A percentile compares a stretch with the other conserved stretches of the same genome.
These are phyloP conservation scores for Schizothecium vesticola DNA, from an alignment of 495 filamentous ascomycete species.

Conservation along the genomic window DNA sequence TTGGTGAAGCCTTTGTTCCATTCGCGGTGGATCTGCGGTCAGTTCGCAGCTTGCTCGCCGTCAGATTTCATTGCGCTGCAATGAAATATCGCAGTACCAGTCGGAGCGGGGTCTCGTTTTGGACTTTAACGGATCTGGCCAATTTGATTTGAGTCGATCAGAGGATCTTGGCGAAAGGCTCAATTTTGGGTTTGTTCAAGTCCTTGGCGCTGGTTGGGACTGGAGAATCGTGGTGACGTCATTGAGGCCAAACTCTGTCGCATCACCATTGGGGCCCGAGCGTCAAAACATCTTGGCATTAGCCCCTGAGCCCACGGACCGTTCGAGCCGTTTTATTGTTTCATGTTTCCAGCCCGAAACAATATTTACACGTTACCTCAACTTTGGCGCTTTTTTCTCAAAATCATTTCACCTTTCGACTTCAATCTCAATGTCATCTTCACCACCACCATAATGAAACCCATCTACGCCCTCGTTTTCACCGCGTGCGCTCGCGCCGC, in stretches of 20 bases:
- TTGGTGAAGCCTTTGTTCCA: not conserved
- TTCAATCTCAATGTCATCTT: not conserved
- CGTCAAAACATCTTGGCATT: not conserved
- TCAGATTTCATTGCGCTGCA: not conserved
- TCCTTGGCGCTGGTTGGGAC: not conserved
- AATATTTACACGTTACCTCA: not conserved
- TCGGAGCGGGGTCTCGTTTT: not conserved
- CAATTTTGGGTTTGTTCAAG: too few species aligned
- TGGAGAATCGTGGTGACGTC: not conserved
- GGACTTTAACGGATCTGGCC: not conserved
- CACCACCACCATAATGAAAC: not conserved
- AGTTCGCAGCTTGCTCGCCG: not conserved
- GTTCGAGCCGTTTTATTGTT: not conserved
- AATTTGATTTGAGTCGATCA: not conserved
- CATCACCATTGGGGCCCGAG: not conserved
- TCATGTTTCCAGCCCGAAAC: not conserved
- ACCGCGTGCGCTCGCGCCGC: not conserved
- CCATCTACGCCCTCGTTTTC: not conserved
- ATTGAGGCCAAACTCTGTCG: not conserved
- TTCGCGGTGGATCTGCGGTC: not conserved
- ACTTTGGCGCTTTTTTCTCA: not conserved
- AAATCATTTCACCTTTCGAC: not conserved
- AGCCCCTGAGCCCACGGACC: not conserved
- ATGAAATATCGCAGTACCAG: not conserved
- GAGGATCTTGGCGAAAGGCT: not conserved